Evolutionary conservation across 2,329 filamentous ascomycete genomes (phyloP), one percentile per base, ranked within the genome.

Genomic region (Cercospora sp.): DNA sequence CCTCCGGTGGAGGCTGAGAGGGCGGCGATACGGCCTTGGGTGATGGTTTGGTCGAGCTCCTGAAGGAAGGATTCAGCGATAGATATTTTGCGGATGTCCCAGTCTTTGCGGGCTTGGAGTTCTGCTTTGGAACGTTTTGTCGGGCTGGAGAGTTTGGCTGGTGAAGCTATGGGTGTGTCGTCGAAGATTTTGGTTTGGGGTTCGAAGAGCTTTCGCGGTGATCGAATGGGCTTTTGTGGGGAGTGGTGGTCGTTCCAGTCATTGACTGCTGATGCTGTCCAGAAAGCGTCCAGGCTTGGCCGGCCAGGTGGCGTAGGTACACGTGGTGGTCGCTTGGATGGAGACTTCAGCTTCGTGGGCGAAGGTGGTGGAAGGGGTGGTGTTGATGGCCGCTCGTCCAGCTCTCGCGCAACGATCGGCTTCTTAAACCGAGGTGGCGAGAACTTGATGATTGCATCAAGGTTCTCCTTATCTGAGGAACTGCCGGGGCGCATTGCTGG

Each of bases 1-100:
- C 92, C 92, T 18, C 91, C 91, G 0, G 90, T 91, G 0, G 83
- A 79, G 2, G 83, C 81, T 0, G 90, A 84, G 21, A 93, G 82
- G 26, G 82, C 74, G 1, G 81, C 77, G 7, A 95, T 85, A 69
- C 84, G 81, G 8, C 89, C 88, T 2, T 83, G 73, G 0, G 90
- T 89, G 72, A 94, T 87, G 45, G 80, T 83, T 0, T 77, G 73
- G 77, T 95, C 92, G n/a, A 95, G 86, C 71, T 92, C 89, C 0
- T 71, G 63, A 1, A 95, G 81, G 76, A 94, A 94, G 0, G 77
- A 73, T 57, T 84, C 82, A 0, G 91, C 91, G 0, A 93, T 75
- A 1, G 82, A 80, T 61, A 90, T 84, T 77, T 92, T 94, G 9
- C 76, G 78, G 8, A 82, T 78, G 12, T 89, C 85, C 76, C 93